These are phyloP conservation scores for Gillenia trifoliata DNA, from an alignment of 306 rosid species.

Conservation along the genomic window DNA sequence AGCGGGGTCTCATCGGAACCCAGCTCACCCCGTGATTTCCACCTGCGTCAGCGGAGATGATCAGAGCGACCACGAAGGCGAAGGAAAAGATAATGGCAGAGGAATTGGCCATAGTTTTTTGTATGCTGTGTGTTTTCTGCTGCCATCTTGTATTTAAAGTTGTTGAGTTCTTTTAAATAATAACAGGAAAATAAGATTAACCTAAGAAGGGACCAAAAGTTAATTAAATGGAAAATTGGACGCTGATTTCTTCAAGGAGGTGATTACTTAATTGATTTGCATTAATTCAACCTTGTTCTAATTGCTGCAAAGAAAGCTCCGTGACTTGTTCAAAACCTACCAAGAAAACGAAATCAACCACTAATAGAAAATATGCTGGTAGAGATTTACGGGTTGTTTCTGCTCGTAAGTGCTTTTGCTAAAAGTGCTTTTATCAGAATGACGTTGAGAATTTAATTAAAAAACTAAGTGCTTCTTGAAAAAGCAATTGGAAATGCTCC, in stretches of 20 bases:
- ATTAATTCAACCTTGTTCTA: slow-evolving; percentile 38
- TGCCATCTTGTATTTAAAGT: slow-evolving; percentile 35
- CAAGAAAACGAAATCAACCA: slow-evolving; percentile 50
- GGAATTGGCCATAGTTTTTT: slow-evolving; percentile 33
- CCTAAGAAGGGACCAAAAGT: not conserved
- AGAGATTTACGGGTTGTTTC: not conserved
- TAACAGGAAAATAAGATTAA: slow-evolving; percentile 16
- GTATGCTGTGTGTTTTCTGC: slow-evolving; percentile 6
- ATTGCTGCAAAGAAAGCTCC: slow-evolving; percentile 53
- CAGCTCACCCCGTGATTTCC: slow-evolving; percentile 30
- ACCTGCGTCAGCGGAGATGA: slow-evolving; percentile 13
- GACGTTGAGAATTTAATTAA: too few relatives aligned
- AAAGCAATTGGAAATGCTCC: not conserved
- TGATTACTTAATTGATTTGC: slow-evolving; percentile 11
- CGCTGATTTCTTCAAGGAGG: slow-evolving; percentile 9
- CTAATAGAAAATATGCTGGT: not conserved
- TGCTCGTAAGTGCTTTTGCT: not conserved
- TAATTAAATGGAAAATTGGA: not conserved
- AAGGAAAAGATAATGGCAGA: slow-evolving; percentile 9
- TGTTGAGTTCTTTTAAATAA: slow-evolving; percentile 11
- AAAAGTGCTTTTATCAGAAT: not conserved
- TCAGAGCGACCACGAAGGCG: slow-evolving; percentile 19
- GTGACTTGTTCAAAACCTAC: slow-evolving; percentile 65
- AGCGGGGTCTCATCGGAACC: slow-evolving; percentile 30
- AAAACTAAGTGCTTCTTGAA: not conserved